Evolutionary conservation across 2,329 filamentous ascomycete species (phyloP).

Genomic region (Xylaria sp.): DNA sequence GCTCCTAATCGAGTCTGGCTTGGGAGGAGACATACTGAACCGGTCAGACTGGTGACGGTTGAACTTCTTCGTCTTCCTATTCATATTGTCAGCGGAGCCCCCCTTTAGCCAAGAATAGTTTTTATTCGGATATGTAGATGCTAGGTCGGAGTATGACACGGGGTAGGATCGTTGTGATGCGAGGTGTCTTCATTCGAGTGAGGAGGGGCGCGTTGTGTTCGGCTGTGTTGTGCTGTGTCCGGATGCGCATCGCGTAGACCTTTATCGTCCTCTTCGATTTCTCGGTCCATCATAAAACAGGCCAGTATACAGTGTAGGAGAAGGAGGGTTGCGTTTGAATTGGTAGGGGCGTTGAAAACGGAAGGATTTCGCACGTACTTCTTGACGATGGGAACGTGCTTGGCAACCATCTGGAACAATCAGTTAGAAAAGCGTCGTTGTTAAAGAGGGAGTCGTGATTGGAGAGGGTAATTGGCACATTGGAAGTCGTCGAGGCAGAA

Average conservation of each 20-base stretch:
- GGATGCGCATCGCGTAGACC: slow-evolving; percentile 16
- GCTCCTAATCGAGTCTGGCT: neutral
- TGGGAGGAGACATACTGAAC: slow-evolving; percentile 82
- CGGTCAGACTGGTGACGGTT: slow-evolving; percentile 97
- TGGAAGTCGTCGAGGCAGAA: neutral
- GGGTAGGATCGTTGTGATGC: neutral
- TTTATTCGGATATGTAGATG: neutral
- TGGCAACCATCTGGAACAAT: slow-evolving; percentile 87
- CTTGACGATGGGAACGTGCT: slow-evolving; percentile 99
- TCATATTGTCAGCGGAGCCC: slow-evolving; percentile 53
- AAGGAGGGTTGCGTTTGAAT: slow-evolving; percentile 9
- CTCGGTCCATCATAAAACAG: neutral
- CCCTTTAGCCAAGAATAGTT: neutral
- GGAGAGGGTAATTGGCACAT: neutral
- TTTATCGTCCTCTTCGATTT: neutral
- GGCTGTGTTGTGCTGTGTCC: neutral
- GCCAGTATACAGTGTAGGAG: neutral
- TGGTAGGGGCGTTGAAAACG: slow-evolving; percentile 32
- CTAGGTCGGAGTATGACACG: neutral
- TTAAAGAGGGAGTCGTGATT: neutral
- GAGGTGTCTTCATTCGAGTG: slow-evolving; percentile 1
- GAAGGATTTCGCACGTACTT: slow-evolving; percentile 77
- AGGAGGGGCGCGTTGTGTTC: neutral
- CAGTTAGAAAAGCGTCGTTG: slow-evolving; percentile 36
- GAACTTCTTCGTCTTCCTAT: slow-evolving; percentile 82